Base-by-base conservation (phyloP, 495 filamentous ascomycete species). In the Bacidia rubella region DNA sequence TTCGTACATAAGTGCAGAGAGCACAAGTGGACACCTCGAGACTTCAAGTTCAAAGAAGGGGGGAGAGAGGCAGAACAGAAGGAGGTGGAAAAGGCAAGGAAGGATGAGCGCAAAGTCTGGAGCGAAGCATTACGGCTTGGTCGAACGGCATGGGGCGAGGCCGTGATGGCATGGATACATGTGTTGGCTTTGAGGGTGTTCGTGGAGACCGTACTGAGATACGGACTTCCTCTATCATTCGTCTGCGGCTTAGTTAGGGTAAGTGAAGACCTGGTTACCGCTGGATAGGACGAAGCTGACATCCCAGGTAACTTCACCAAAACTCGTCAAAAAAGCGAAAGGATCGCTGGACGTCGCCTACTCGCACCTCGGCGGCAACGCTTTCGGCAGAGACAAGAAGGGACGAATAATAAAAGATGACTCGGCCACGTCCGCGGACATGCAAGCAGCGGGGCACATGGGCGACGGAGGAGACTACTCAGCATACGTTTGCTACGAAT, bases 401-500 rank as follows among this genome's bases (percentile, higher is more conserved):
- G 92, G 92, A 9, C 80, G 85, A 44, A 77, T 90, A 53, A 85
- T 82, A 60, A 87, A 89, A 62, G 90, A 97, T 61, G 90, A 97
- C 65, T 75, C 78, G 27, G 68, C 78, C 23, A 65, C 79, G 47
- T 81, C 83, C 25, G 81, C 78, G 39, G 88, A 95, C 53, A 87
- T 93, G 77, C 85, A 86, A 35, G 78, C 77, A 1, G 78, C 74
- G 1, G 81, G 77, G 19, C 83, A 80, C 29, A 82, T 86, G 55
- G 72, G 73, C 1, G 64, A 69, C 25, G 80, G 79, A 43, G 77
- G 79, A 54, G 92, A 95, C 62, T 98, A 96, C 70, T 87, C 87
- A 52, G 81, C 92, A 25, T 98, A 93, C 70, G 93, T 96, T 64
- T 96, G 87, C 70, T 98, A 96, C 69, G 87, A 95, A 60, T 89